These are phyloP conservation scores for Candida taoyuanica DNA, from an alignment of 805 yeast genomes.

Conservation along the genomic window DNA sequence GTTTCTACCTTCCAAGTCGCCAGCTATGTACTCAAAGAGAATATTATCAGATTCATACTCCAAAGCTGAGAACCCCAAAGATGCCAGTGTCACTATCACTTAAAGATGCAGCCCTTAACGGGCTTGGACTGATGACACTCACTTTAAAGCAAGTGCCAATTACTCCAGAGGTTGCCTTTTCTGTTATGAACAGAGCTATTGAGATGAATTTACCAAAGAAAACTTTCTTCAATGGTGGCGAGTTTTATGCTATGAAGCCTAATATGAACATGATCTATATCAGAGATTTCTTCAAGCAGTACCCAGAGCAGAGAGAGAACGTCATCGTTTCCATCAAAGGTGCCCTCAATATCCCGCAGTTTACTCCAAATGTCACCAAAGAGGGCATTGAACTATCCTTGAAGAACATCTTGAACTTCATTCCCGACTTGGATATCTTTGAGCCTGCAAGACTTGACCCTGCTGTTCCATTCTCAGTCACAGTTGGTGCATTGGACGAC, in stretches of 20 bases:
- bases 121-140: slow-evolving; percentile 77
- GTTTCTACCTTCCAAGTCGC: no score
- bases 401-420: slow-evolving; percentile 33
- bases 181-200: slow-evolving; percentile 47
- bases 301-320: slow-evolving; percentile 50
- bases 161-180: slow-evolving; percentile 48
- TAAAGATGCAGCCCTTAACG: slow-evolving; percentile 26
- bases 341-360: slow-evolving; percentile 28
- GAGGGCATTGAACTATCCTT: slow-evolving; percentile 42
- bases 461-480: slow-evolving; percentile 50
- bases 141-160: slow-evolving; percentile 60
- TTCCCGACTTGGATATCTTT: slow-evolving; percentile 50
- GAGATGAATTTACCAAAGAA: slow-evolving; percentile 33
- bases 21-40: no score
- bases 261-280: slow-evolving; percentile 49
- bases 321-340: slow-evolving; percentile 67
- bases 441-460: slow-evolving; percentile 69
- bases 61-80: no score
- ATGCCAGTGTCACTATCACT: neutral
- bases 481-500: slow-evolving; percentile 50
- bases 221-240: slow-evolving; percentile 66
- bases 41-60: no score
- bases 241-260: slow-evolving; percentile 59
- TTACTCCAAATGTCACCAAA: neutral
- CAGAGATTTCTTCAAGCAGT: slow-evolving; percentile 46